Conservation (phyloP, 2,329 filamentous ascomycete species). For the Phialophora chinensis region DNA sequence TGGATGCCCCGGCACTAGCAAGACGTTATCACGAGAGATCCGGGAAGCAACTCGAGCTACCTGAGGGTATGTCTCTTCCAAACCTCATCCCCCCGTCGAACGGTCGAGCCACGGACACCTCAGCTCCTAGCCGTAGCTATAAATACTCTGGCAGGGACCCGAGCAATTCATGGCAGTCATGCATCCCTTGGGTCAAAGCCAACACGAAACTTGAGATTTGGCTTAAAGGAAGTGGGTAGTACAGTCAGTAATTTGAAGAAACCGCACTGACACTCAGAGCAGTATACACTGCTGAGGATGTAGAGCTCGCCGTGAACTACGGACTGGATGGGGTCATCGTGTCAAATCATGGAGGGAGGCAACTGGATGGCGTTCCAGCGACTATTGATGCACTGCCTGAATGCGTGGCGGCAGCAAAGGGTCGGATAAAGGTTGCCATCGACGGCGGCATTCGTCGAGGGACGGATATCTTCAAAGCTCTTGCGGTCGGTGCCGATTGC, state of each 20-base stretch:
- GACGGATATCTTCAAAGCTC: constrained; percentile 46
- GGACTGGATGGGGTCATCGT: constrained; percentile 29
- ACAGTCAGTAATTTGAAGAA: constrained; percentile 36
- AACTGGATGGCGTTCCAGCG: constrained; percentile 29
- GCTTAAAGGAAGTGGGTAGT: constrained; percentile 38
- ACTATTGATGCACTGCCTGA: constrained; percentile 29
- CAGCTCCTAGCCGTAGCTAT: neutral
- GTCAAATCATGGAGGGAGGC: constrained; percentile 32
- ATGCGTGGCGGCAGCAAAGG: constrained; percentile 37
- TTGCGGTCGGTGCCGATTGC: constrained; percentile 44
- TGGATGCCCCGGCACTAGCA: constrained; percentile 61
- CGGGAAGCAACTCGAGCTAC: constrained; percentile 52
- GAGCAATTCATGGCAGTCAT: constrained; percentile 56
- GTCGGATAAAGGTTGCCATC: constrained; percentile 30
- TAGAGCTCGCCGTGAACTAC: constrained; percentile 23
- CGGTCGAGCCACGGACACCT: neutral
- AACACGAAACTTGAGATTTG: constrained; percentile 42
- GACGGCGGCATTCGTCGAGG: constrained; percentile 45
- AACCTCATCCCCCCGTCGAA: constrained; percentile 44
- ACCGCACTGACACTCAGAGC: constrained; percentile 17
- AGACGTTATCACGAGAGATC: constrained; percentile 58
- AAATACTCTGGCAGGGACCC: constrained; percentile 45
- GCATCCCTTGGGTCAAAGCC: constrained; percentile 57
- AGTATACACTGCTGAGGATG: constrained; percentile 25
- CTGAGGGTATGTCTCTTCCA: constrained; percentile 51